Base-by-base conservation (phyloP, 208 protist species). In the Trypanosoma rangeli region DNA sequence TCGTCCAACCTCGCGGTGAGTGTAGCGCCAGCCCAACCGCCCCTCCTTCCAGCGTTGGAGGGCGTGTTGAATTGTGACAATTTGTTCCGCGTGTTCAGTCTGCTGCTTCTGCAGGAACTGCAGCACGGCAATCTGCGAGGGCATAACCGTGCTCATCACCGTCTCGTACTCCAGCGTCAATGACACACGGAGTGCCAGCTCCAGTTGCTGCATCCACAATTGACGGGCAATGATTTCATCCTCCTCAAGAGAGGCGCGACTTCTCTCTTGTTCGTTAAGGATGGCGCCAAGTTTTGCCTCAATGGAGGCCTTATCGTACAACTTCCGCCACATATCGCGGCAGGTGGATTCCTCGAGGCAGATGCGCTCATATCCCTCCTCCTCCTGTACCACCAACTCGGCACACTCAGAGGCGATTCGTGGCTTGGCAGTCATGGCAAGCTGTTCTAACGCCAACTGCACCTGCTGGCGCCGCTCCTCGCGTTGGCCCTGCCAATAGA, bases 401-500 rank as follows among this genome's bases (percentile, higher is more conserved):
- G n/a, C 35, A 37, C 33, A 5, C 42, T 53, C 20, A 24, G 33
- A n/a, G 16, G 48, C 9, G 24, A 33, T 22, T 16, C 33, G 26
- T 44, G 33, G 15, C 28, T 18, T 8, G 33, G 20, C 22, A 12
- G 53, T 58, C 60, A 67, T 31, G 3, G 42, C 64, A 49, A 62
- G 20, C 24, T 50, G n/a, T 24, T 71, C 58, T 22, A 68, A 37
- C 24, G 31, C 50, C 15, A 26, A 5, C 35, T 86, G 68, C 28
- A 68, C 60, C 24, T 52, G 31, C 53, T 81, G 55, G 15, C 61
- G 64, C 29, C 83, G 79, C 62, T 82, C 73, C 55, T 88, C 80
- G 10, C 71, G 71, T 66, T 90, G 76, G 0, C 73, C 62, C 28
- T 85, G 72, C 90, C 90, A 95, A 75, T 91, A 92, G 3, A 87